These are phyloP conservation scores for Lactifluus echinatus DNA, from an alignment of 768 basidiomycete species.

Conservation along the genomic window DNA sequence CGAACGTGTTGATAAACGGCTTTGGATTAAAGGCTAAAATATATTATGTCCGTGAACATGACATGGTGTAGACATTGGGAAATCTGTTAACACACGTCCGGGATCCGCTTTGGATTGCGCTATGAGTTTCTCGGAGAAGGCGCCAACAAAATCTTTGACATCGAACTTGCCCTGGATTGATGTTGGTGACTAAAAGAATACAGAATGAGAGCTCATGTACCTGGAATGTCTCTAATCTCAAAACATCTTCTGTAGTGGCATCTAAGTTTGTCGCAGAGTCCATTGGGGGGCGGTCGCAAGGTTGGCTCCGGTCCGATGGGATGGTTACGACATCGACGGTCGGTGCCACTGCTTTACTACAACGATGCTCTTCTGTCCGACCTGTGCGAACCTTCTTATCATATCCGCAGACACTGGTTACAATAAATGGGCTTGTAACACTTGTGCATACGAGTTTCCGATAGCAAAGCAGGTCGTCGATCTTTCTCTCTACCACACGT, in stretches of 20 bases:
- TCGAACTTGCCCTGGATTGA: conserved; percentile 73
- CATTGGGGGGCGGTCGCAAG: too few relatives aligned
- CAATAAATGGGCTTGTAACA: conserved; percentile 91
- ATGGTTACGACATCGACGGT: background rate
- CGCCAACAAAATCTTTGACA: conserved; percentile 80
- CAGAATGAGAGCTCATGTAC: background rate
- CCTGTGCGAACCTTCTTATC: conserved; percentile 81
- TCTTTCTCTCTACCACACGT: conserved; percentile 9
- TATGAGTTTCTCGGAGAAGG: conserved; percentile 83
- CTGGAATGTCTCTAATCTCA: conserved; percentile 18
- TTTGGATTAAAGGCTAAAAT: conserved; percentile 82
- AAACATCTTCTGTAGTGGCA: background rate
- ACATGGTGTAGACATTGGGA: background rate
- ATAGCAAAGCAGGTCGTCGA: conserved; percentile 65
- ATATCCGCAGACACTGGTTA: conserved; percentile 70
- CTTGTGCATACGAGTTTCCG: conserved; percentile 93
- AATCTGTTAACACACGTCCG: conserved; percentile 54
- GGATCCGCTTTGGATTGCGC: conserved; percentile 73
- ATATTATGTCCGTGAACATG: background rate
- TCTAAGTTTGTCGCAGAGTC: background rate
- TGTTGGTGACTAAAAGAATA: background rate
- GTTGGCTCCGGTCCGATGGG: background rate
- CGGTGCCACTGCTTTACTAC: too few relatives aligned
- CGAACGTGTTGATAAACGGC: conserved; percentile 89
- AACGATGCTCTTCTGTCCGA: conserved; percentile 87